Evolutionary conservation across 805 yeast genomes (phyloP), one percentile per base, ranked within the genome.

Genomic region (Cyberlindnera xishuangbannaensis): DNA sequence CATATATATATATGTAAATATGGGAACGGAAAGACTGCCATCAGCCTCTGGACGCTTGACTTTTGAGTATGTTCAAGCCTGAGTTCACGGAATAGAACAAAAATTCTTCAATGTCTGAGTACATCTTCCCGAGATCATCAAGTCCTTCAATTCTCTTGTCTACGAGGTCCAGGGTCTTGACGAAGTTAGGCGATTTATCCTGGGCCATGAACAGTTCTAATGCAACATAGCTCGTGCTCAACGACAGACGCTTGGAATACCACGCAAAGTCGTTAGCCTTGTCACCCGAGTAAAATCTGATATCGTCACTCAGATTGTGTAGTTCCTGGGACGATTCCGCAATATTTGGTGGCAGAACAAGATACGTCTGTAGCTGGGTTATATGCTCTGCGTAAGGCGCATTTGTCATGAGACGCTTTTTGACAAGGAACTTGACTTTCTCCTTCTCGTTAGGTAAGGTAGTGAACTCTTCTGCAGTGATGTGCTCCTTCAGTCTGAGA

Each of bases 171-270:
- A 69, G 53, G 1, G 97, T 88, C 30, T 71, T 71, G 11, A 44
- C 36, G 48, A 64, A 81, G 19, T 61, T 69, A 2, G 53, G 48
- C 15, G 90, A 77, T 15, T 63, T 64, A 56, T 90, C 97, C 45
- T 72, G 79, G 27, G 84, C 63, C 92, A 81, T 82, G 61, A 73
- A 85, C 41, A 85, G 61, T 56, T 90, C 97, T 25, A 82, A 62
- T 24, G 80, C 73, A 3, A 83, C 82, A 55, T 83, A 85, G 2
- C 82, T 70, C 2, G 82, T 67, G 16, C 83, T 71, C 12, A 90
- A 53, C 7, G 83, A 71, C 12, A 81, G 62, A 44, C 98, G 67
- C 52, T 87, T 83, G n/a, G 94, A 65, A 57, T 90, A 90, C 98
- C 98, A 90, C 4, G 85, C 81, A 54, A 83, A 78, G 56, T 86